These are phyloP conservation scores for Hyphopichia wangnamkhiaoensis DNA, from an alignment of 1,139 yeast species.

Conservation along the genomic window DNA sequence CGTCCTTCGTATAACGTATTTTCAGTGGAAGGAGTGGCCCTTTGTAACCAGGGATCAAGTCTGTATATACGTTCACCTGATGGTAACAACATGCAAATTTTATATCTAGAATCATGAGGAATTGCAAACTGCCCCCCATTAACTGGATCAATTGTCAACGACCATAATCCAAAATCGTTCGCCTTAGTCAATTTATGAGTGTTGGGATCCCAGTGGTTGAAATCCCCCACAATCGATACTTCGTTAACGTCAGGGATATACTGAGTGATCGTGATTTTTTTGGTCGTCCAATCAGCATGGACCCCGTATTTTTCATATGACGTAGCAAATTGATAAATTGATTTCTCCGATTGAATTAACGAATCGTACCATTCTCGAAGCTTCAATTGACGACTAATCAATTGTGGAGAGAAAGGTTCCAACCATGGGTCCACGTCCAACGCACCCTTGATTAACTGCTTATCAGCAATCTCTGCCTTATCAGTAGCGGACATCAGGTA, in stretches of 20 bases:
- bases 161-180: conserved; percentile 69
- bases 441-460: conserved; percentile 48
- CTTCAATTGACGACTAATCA: conserved; percentile 42
- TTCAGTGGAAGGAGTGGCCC: conserved; percentile 71
- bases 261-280: conserved; percentile 65
- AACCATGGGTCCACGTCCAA: conserved; percentile 84
- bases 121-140: conserved; percentile 62
- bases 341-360: conserved; percentile 47
- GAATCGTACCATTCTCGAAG: conserved; percentile 53
- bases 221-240: conserved; percentile 85
- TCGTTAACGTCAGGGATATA: conserved; percentile 86
- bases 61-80: conserved; percentile 75
- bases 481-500: neutral
- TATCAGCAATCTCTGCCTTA: neutral
- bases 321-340: conserved; percentile 51
- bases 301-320: conserved; percentile 77
- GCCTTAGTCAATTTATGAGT: conserved; percentile 57
- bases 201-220: conserved; percentile 75
- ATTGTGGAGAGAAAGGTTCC: conserved; percentile 68
- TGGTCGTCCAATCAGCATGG: conserved; percentile 55
- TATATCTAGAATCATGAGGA: conserved; percentile 78
- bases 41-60: conserved; percentile 83
- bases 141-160: conserved; percentile 53
- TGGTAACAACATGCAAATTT: conserved; percentile 65
- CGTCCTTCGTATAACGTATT: conserved; percentile 69